Conservation (phyloP, 805 yeast genomes). For the Ogataea degrootiae region DNA sequence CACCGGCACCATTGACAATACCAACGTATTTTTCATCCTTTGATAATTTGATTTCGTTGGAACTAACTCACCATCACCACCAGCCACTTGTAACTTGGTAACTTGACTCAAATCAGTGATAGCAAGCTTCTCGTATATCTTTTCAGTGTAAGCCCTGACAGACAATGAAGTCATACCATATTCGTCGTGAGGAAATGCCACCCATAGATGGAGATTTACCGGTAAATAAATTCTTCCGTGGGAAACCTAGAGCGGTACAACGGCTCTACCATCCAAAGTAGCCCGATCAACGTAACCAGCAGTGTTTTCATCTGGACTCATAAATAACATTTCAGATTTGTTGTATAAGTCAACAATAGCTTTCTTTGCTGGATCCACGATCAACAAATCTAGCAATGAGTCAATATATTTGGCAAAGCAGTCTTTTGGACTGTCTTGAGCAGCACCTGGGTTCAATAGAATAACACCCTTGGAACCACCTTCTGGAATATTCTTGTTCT, state of each 20-base stretch:
- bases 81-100: constrained; percentile 92
- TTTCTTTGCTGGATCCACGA: constrained; percentile 69
- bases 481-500: constrained; percentile 97
- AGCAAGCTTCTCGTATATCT: constrained; percentile 73
- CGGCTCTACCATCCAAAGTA: constrained; percentile 86
- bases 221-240: constrained; percentile 95
- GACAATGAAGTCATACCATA: constrained; percentile 97
- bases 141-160: constrained; percentile 86
- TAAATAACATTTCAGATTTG: constrained; percentile 83
- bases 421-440: constrained; percentile 74
- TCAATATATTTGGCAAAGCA: constrained; percentile 93
- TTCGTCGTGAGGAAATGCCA: constrained; percentile 96
- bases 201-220: constrained; percentile 91
- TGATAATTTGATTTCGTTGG: constrained; percentile 88
- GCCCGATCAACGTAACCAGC: constrained; percentile 98
- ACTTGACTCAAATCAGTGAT: constrained; percentile 53
- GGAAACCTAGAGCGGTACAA: constrained; percentile 77
- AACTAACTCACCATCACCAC: constrained; percentile 97
- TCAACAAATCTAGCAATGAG: constrained; percentile 77
- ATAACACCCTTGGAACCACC: constrained; percentile 99
- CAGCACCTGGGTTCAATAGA: constrained; percentile 63
- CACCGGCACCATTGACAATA: constrained; percentile 94
- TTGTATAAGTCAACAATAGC: constrained; percentile 78
- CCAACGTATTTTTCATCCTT: constrained; percentile 80
- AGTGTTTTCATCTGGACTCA: constrained; percentile 99